phyloP scores from a whole-genome alignment of 2,329 filamentous ascomycete species.

The Ophiostoma sp. region DNA sequence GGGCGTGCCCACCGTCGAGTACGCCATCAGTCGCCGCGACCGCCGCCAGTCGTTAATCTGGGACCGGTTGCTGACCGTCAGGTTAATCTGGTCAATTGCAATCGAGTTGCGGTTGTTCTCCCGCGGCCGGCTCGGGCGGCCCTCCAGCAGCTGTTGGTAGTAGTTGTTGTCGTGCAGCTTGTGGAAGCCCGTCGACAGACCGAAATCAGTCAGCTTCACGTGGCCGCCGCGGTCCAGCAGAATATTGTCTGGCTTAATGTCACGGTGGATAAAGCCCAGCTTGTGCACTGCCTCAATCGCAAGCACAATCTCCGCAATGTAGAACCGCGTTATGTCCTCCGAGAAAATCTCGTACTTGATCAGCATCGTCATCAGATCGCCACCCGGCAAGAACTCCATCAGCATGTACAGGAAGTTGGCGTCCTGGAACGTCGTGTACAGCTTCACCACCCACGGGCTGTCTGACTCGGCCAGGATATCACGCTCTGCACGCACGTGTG shows the following conservation, averaged over 20 bases:
- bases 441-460: constrained; percentile 98
- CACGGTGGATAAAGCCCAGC: constrained; percentile 95
- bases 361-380: constrained; percentile 99
- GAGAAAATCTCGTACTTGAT: constrained; percentile 99
- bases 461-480: constrained; percentile 98
- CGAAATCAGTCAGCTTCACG: constrained; percentile 97
- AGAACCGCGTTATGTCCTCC: constrained; percentile 96
- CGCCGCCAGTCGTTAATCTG: constrained; percentile 99
- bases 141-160: constrained; percentile 84
- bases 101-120: constrained; percentile 75
- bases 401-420: constrained; percentile 95
- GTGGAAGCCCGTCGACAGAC: constrained; percentile 95
- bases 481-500: constrained; percentile 93
- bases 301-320: constrained; percentile 96
- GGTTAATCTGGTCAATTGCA: constrained; percentile 93
- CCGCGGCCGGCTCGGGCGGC: constrained; percentile 64
- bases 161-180: constrained; percentile 97
- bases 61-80: constrained; percentile 94
- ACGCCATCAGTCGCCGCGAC: constrained; percentile 90
- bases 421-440: constrained; percentile 97
- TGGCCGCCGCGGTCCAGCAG: constrained; percentile 90
- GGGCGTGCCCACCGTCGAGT: constrained; percentile 95
- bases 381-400: constrained; percentile 98
- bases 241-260: constrained; percentile 99
- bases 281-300: constrained; percentile 99